Conservation (phyloP, 169 alveolate genomes). For the Amoebophrya sp. region DNA sequence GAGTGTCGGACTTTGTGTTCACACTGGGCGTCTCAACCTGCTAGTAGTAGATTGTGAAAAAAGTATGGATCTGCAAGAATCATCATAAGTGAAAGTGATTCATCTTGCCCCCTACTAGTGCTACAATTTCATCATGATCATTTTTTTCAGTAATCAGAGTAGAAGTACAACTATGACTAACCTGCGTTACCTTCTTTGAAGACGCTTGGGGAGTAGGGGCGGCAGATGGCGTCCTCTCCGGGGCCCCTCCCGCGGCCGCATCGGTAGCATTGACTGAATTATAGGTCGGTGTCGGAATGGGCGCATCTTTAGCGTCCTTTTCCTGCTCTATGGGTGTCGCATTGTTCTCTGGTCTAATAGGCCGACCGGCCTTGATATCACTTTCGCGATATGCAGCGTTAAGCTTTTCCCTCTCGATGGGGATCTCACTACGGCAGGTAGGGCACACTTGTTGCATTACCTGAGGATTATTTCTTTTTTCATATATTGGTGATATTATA, state of each 20-base stretch:
- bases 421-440: constrained; percentile 43
- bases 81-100: too few relatives aligned
- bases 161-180: too few relatives aligned
- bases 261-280: not conserved
- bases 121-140: too few relatives aligned
- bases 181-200: too few relatives aligned
- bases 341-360: not conserved
- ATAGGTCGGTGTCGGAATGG: not conserved
- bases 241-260: not conserved
- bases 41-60: too few relatives aligned
- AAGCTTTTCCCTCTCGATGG: not conserved
- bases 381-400: not conserved
- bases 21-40: too few relatives aligned
- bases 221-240: not conserved
- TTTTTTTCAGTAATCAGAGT: too few relatives aligned
- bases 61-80: too few relatives aligned
- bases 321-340: not conserved
- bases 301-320: not conserved
- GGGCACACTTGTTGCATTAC: constrained; percentile 49
- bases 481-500: not conserved
- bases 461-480: too few relatives aligned
- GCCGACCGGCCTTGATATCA: not conserved
- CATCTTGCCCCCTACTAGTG: too few relatives aligned
- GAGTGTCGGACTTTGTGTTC: too few relatives aligned
- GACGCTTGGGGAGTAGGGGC: not conserved